phyloP scores from a whole-genome alignment of 441 rosid genomes.

The Mallotus repandus region DNA sequence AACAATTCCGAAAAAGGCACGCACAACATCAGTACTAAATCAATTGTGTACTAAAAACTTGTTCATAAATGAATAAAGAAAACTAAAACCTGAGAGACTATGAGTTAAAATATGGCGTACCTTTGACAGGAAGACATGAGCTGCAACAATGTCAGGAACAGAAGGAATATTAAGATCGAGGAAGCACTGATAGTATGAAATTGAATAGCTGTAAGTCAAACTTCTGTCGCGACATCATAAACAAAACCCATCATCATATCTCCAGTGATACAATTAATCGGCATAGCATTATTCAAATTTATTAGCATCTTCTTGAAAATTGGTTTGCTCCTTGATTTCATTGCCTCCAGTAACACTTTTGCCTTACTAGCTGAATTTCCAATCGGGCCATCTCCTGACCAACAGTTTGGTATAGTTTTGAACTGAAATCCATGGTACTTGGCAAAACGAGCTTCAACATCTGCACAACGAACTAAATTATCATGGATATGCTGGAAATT shows the following conservation, averaged over 20 bases:
- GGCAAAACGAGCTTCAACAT: constrained; percentile 20
- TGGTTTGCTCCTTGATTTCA: constrained; percentile 9
- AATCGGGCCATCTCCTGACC: not conserved
- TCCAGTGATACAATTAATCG: constrained; percentile 35
- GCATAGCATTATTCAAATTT: not conserved
- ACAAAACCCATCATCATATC: constrained; percentile 34
- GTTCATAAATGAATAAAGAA: too few species aligned
- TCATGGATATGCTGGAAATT: constrained; percentile 16
- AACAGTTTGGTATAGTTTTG: constrained; percentile 6
- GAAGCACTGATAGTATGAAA: constrained; percentile 29
- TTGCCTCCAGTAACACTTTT: constrained; percentile 2
- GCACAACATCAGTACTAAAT: too few species aligned
- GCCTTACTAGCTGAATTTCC: not conserved
- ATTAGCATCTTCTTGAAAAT: constrained; percentile 29
- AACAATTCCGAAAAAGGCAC: too few species aligned
- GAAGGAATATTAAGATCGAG: constrained; percentile 29
- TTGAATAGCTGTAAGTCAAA: constrained; percentile 26
- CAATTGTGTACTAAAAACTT: too few species aligned
- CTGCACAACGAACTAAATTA: not conserved
- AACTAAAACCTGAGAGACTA: too few species aligned
- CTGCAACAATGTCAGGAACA: constrained; percentile 35
- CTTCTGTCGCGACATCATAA: constrained; percentile 29
- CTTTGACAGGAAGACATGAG: constrained; percentile 40
- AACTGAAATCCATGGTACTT: constrained; percentile 18
- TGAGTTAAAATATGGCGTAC: too few species aligned